Evolutionary conservation across 345 rosid species (phyloP).

Genomic region (Toxicodendron radicans): DNA sequence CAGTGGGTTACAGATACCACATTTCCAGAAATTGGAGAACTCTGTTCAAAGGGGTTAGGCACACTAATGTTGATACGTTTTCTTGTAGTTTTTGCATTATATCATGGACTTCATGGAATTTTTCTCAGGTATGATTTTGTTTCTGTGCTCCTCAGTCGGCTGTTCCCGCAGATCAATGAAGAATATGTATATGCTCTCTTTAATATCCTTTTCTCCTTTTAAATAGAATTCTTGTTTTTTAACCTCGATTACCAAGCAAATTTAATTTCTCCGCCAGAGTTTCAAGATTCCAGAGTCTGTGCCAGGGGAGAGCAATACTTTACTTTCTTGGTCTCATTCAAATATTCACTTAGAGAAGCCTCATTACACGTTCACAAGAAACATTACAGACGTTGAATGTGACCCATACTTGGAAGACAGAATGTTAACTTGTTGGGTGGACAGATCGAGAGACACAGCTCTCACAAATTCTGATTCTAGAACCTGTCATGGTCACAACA

Average conservation of each 20-base stretch:
- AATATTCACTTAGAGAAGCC: slow-evolving; percentile 28
- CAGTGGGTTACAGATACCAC: slow-evolving; percentile 52
- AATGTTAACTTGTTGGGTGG: slow-evolving; percentile 32
- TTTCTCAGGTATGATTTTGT: slow-evolving; percentile 57
- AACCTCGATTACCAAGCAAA: slow-evolving; percentile 18
- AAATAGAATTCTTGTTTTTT: slow-evolving; percentile 15
- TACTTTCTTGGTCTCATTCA: slow-evolving; percentile 30
- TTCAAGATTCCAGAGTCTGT: slow-evolving; percentile 25
- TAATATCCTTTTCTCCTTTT: neutral
- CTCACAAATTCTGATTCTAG: slow-evolving; percentile 32
- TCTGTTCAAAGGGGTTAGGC: slow-evolving; percentile 53
- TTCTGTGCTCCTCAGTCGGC: slow-evolving; percentile 54
- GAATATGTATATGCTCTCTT: slow-evolving; percentile 55
- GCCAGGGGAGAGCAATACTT: slow-evolving; percentile 24
- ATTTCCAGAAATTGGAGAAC: slow-evolving; percentile 46
- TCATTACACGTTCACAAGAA: slow-evolving; percentile 29
- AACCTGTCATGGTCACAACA: slow-evolving; percentile 24
- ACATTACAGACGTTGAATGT: slow-evolving; percentile 34
- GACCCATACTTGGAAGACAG: slow-evolving; percentile 27
- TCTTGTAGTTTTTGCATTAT: slow-evolving; percentile 16
- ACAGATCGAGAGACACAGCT: slow-evolving; percentile 27
- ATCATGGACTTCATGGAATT: slow-evolving; percentile 28
- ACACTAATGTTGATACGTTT: slow-evolving; percentile 4
- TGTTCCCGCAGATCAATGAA: slow-evolving; percentile 39
- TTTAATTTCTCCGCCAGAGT: slow-evolving; percentile 33